A percentile compares a stretch with the other conserved stretches of the same genome.
These are phyloP conservation scores for Coemansia sp. DNA, from an alignment of 192 early-diverging fungal genomes.

Conservation along the genomic window DNA sequence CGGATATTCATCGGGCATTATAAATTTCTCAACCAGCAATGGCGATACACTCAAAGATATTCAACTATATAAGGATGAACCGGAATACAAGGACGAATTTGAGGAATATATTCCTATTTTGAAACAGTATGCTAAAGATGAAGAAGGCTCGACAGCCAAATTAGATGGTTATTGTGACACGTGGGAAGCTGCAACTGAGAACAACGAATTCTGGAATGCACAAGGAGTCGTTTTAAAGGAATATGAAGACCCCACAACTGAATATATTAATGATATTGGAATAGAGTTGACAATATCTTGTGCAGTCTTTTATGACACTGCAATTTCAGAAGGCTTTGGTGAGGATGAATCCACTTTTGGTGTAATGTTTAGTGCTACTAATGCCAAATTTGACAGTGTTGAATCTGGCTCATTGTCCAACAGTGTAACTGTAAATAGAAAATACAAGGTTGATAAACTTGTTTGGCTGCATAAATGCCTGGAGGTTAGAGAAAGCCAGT, in stretches of 20 bases:
- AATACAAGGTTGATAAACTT: background rate
- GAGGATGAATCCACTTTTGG: background rate
- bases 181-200: background rate
- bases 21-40: background rate
- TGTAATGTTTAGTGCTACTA: background rate
- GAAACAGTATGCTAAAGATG: background rate
- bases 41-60: background rate
- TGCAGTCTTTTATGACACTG: background rate
- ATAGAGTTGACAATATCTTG: background rate
- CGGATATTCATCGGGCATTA: background rate
- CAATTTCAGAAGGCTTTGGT: background rate
- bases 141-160: background rate
- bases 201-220: background rate
- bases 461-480: background rate
- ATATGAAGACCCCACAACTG: background rate
- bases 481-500: background rate
- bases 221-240: background rate
- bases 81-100: background rate
- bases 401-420: background rate
- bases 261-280: background rate
- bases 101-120: background rate
- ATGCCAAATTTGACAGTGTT: background rate
- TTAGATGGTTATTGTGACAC: constrained; percentile 1
- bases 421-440: background rate
- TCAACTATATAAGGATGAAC: background rate